phyloP scores from a whole-genome alignment of 257 asterid genomes.

The Forsythia suspensa region DNA sequence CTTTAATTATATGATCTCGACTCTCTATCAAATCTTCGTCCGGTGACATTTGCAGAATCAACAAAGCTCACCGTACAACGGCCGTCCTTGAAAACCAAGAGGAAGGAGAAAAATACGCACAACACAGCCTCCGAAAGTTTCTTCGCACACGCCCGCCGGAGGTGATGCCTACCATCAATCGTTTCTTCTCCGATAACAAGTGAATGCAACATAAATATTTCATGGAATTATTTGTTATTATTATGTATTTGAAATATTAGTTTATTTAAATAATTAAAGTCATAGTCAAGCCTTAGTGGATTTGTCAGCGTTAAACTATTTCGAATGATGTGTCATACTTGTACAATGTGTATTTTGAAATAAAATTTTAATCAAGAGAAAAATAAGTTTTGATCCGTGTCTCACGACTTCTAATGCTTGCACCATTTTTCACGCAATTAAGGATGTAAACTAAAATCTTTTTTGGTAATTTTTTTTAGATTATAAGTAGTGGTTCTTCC shows the following conservation, averaged over 20 bases:
- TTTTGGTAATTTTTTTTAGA: too few relatives aligned
- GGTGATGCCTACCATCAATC: slow-evolving; percentile 81
- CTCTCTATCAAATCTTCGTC: background rate
- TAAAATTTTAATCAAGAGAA: too few relatives aligned
- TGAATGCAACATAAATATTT: background rate
- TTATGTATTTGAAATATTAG: background rate
- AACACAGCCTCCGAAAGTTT: slow-evolving; percentile 70
- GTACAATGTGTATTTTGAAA: too few relatives aligned
- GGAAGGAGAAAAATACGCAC: slow-evolving; percentile 72
- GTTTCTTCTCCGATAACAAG: slow-evolving; percentile 54
- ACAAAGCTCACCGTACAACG: slow-evolving; percentile 49
- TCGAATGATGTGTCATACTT: background rate
- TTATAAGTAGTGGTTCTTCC: too few relatives aligned
- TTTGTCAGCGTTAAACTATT: background rate
- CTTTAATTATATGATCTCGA: background rate
- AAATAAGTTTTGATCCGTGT: too few relatives aligned
- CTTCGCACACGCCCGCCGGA: slow-evolving; percentile 84
- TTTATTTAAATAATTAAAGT: background rate
- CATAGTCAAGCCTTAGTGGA: background rate
- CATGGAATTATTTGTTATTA: background rate
- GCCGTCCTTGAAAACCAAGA: slow-evolving; percentile 70
- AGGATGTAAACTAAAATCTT: too few relatives aligned
- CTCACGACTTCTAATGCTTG: too few relatives aligned
- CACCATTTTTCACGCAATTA: too few relatives aligned
- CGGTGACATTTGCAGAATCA: slow-evolving; percentile 41